Evolutionary conservation across 2,329 filamentous ascomycete species (phyloP).

Genomic region (Akanthomyces lecanii): DNA sequence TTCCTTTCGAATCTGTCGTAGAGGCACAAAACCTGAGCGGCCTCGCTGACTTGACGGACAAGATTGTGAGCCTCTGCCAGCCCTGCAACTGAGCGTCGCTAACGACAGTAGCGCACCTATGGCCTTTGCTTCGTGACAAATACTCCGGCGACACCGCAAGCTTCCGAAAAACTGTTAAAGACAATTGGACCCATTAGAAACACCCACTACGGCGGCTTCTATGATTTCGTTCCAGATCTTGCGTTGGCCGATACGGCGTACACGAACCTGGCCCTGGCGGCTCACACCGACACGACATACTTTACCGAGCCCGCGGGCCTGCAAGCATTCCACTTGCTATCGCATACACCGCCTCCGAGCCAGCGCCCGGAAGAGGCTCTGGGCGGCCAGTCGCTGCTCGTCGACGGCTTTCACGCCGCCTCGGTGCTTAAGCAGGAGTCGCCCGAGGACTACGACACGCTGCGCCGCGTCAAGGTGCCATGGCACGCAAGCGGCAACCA

Average conservation of each 20-base stretch:
- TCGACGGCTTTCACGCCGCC: constrained; percentile 81
- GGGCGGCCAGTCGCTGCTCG: constrained; percentile 76
- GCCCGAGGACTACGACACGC: constrained; percentile 50
- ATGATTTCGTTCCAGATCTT: constrained; percentile 85
- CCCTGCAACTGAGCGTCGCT: not conserved
- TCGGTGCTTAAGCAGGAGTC: constrained; percentile 51
- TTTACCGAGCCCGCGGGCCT: constrained; percentile 89
- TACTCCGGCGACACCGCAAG: constrained; percentile 62
- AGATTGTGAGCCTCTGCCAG: constrained; percentile 50
- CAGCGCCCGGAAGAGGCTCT: constrained; percentile 32
- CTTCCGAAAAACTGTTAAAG: constrained; percentile 71
- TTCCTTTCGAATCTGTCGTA: constrained; percentile 60
- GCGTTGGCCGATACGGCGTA: constrained; percentile 88
- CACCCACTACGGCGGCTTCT: constrained; percentile 81
- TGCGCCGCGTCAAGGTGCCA: constrained; percentile 57
- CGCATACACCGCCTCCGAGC: constrained; percentile 50
- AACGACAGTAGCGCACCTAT: constrained; percentile 49
- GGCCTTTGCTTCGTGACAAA: constrained; percentile 76
- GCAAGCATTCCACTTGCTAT: constrained; percentile 89
- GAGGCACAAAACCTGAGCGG: constrained; percentile 37
- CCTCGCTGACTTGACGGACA: constrained; percentile 58
- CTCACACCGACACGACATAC: constrained; percentile 94
- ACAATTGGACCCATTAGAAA: constrained; percentile 81
- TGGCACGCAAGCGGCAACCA: constrained; percentile 89
- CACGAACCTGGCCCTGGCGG: constrained; percentile 74